A percentile compares a stretch with the other conserved stretches of the same genome.
Conservation (phyloP, 176 grass and related monocot species). For the Cenchrus americanus region DNA sequence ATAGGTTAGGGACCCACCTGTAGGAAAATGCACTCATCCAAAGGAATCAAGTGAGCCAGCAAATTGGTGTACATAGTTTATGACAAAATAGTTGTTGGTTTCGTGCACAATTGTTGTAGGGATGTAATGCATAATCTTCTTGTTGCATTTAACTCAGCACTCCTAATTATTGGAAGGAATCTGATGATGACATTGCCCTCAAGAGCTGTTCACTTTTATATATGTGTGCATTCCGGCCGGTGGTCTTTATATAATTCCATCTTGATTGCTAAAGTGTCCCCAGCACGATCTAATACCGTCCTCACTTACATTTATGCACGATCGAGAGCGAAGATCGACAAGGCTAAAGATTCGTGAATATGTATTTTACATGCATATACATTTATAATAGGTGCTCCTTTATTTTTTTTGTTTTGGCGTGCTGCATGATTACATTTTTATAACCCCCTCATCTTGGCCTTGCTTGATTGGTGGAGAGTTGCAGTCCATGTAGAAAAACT, state of each 20-base stretch:
- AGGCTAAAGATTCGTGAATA: slow-evolving; percentile 33
- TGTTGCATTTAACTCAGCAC: slow-evolving; percentile 40
- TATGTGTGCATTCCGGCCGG: not conserved
- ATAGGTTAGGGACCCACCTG: not conserved
- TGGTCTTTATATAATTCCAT: slow-evolving; percentile 58
- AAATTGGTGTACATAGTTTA: not conserved
- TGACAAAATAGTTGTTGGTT: not conserved
- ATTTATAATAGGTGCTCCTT: slow-evolving; percentile 11
- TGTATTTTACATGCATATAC: not conserved
- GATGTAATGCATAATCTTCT: slow-evolving; percentile 33
- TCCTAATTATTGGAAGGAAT: slow-evolving; percentile 36
- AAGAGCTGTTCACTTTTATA: not conserved
- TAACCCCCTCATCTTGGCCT: slow-evolving; percentile 28
- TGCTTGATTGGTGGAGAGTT: slow-evolving; percentile 42
- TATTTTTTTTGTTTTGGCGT: slow-evolving; percentile 36
- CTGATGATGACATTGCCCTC: slow-evolving; percentile 24
- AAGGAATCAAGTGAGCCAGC: slow-evolving; percentile 27
- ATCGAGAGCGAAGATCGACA: slow-evolving; percentile 18
- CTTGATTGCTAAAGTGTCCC: slow-evolving; percentile 30
- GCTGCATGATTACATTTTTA: slow-evolving; percentile 45
- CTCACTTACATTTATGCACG: slow-evolving; percentile 19
- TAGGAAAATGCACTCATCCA: slow-evolving; percentile 13
- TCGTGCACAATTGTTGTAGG: slow-evolving; percentile 41
- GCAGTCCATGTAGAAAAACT: slow-evolving; percentile 49
- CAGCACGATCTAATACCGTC: slow-evolving; percentile 39